Percentiles rank a stretch among this genome's conserved stretches.
phyloP scores from a whole-genome alignment of 371 early-diverging fungal genomes.

The Mucor circinelloides region DNA sequence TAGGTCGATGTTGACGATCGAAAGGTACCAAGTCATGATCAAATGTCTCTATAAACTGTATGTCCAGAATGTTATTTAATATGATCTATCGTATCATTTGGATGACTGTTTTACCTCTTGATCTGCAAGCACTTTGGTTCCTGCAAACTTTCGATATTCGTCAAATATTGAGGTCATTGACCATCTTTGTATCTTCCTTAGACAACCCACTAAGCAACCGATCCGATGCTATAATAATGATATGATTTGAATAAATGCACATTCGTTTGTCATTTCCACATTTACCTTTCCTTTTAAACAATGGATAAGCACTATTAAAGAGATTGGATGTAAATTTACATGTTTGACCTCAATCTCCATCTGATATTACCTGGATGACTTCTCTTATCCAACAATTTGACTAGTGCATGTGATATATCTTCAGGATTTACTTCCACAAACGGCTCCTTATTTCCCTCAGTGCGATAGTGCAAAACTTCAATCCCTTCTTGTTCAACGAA shows the following conservation, averaged over 20 bases:
- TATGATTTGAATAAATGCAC: too few species aligned
- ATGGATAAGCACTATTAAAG: conserved; percentile 72
- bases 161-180: conserved; percentile 95
- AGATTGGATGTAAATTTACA: background rate
- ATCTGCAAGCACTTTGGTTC: conserved; percentile 89
- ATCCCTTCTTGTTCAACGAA: conserved; percentile 78
- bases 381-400: conserved; percentile 73
- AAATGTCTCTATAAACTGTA: conserved; percentile 77
- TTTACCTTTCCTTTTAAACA: conserved; percentile 92
- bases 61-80: background rate
- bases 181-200: conserved; percentile 93
- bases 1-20: conserved; percentile 54
- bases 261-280: background rate
- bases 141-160: conserved; percentile 93
- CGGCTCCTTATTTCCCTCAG: conserved; percentile 94
- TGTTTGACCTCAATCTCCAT: background rate
- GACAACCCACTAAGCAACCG: conserved; percentile 92
- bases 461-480: conserved; percentile 74
- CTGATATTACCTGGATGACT: conserved; percentile 70
- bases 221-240: conserved; percentile 75
- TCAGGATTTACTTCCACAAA: conserved; percentile 85
- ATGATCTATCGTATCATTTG: background rate
- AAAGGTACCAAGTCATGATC: conserved; percentile 57
- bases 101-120: conserved; percentile 73
- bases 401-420: conserved; percentile 78